phyloP scores from a whole-genome alignment of 2,329 filamentous ascomycete species.

The Fonsecaea monophora region DNA sequence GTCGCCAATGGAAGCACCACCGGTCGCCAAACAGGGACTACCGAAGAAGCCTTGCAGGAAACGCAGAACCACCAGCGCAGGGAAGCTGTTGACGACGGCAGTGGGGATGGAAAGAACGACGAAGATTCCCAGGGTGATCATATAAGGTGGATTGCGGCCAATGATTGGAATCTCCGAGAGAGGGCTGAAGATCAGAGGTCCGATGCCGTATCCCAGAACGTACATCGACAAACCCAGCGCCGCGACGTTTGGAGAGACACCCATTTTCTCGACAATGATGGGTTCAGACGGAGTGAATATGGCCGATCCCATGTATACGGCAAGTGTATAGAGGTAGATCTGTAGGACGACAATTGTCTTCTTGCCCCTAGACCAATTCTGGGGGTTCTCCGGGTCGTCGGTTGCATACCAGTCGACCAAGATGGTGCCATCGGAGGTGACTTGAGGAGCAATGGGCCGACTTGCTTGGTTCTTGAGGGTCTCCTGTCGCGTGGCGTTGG shows the following conservation, averaged over 20 bases:
- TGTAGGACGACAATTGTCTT: constrained; percentile 38
- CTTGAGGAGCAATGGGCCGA: constrained; percentile 31
- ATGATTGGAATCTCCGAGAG: constrained; percentile 71
- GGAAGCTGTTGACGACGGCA: constrained; percentile 67
- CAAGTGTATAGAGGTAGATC: constrained; percentile 41
- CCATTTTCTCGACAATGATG: constrained; percentile 34
- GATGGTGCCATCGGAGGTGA: constrained; percentile 36
- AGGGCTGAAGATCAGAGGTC: constrained; percentile 60
- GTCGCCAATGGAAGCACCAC: constrained; percentile 55
- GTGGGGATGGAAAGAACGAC: constrained; percentile 71
- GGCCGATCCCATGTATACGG: constrained; percentile 40
- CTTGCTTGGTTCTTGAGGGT: constrained; percentile 32
- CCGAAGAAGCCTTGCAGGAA: constrained; percentile 73
- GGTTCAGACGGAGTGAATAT: constrained; percentile 39
- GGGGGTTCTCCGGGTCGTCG: constrained; percentile 42
- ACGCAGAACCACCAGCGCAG: constrained; percentile 68
- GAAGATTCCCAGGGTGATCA: constrained; percentile 71
- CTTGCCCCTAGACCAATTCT: constrained; percentile 40
- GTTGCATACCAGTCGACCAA: constrained; percentile 40
- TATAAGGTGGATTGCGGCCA: constrained; percentile 72
- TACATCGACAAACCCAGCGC: constrained; percentile 39
- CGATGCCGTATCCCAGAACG: constrained; percentile 40
- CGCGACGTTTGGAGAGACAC: constrained; percentile 32
- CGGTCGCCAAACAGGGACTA: constrained; percentile 68
- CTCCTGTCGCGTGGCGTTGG: constrained; percentile 36